Conservation (phyloP, 768 basidiomycete species). For the Sistotremastrum suecicum region DNA sequence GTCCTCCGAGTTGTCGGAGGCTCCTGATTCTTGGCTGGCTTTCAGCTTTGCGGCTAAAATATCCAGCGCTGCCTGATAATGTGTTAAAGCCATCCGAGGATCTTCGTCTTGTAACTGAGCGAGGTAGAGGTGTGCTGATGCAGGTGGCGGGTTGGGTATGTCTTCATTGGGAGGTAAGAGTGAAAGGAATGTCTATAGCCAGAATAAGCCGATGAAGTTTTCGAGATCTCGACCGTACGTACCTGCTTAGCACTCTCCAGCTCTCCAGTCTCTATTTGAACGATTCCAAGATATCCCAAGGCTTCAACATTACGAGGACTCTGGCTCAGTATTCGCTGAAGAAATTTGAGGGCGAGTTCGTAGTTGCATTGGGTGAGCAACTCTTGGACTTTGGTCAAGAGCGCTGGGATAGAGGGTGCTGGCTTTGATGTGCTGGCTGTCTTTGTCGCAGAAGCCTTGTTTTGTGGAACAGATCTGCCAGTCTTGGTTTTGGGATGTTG, state of each 20-base stretch:
- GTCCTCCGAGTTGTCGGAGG: constrained; percentile 20
- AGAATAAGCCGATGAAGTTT: not conserved
- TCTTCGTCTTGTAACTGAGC: constrained; percentile 75
- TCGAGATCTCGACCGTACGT: constrained; percentile 12
- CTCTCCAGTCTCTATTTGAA: constrained; percentile 68
- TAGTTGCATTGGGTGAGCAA: constrained; percentile 78
- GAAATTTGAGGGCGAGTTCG: constrained; percentile 62
- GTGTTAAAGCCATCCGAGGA: constrained; percentile 52
- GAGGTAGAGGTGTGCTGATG: constrained; percentile 79
- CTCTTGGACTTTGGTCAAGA: constrained; percentile 68
- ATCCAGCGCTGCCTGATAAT: constrained; percentile 73
- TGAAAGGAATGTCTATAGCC: constrained; percentile 42
- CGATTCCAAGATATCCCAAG: constrained; percentile 69
- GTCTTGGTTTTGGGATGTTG: constrained; percentile 30
- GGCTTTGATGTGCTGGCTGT: constrained; percentile 12
- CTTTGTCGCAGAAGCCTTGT: constrained; percentile 3
- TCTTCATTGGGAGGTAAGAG: constrained; percentile 45
- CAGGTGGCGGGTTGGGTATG: constrained; percentile 44
- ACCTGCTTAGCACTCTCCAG: constrained; percentile 58
- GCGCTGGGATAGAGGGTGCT: constrained; percentile 32
- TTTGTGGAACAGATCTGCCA: constrained; percentile 9
- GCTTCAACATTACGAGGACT: constrained; percentile 52
- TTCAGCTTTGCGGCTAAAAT: constrained; percentile 55
- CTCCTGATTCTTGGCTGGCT: constrained; percentile 47
- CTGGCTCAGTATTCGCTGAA: constrained; percentile 49